Percentiles rank a stretch among this genome's conserved stretches.
These are phyloP conservation scores for Paramecium tetraurelia DNA, from an alignment of 73 alveolate species.

Conservation along the genomic window DNA sequence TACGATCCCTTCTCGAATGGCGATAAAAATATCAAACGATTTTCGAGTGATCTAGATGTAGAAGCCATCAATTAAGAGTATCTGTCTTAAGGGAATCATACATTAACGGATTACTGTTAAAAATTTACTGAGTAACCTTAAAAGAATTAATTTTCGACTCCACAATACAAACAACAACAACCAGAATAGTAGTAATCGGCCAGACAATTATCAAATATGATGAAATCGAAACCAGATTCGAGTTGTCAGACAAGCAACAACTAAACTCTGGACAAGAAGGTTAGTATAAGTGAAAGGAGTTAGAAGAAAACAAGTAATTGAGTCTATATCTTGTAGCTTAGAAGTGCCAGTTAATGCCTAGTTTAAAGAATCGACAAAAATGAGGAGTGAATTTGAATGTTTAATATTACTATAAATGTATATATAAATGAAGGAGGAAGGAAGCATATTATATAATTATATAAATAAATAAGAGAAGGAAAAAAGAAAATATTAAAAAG, in stretches of 20 bases:
- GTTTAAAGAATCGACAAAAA: background rate
- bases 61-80: background rate
- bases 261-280: background rate
- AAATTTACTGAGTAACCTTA: background rate
- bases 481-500: conserved; percentile 9
- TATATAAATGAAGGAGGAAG: background rate
- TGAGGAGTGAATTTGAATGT: background rate
- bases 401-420: background rate
- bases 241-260: background rate
- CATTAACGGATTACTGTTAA: background rate
- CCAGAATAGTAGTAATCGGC: background rate
- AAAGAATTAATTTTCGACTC: background rate
- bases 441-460: background rate
- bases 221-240: background rate
- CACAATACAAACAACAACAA: background rate
- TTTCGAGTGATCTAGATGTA: background rate
- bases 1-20: background rate
- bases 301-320: background rate
- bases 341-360: background rate
- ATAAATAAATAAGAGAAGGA: background rate
- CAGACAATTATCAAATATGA: background rate
- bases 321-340: background rate
- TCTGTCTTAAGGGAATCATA: background rate
- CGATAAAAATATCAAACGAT: background rate
- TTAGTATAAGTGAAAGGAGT: conserved; percentile 11